Evolutionary conservation across 1,139 yeast genomes (phyloP).

Genomic region (Sugiyamaella novakii): DNA sequence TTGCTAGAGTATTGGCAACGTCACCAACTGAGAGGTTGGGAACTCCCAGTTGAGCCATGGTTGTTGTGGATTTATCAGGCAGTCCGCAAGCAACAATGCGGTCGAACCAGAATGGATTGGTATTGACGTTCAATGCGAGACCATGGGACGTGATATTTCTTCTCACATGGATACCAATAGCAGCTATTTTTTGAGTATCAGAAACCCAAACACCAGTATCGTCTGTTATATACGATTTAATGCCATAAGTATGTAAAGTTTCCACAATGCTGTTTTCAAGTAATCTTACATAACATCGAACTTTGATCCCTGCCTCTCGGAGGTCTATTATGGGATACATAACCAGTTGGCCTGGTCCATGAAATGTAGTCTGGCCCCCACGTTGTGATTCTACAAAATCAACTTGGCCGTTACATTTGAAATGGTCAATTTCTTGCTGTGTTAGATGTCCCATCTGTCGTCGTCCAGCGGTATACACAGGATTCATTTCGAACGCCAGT

Average conservation of each 20-base stretch:
- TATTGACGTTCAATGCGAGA: slow-evolving; percentile 73
- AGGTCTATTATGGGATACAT: slow-evolving; percentile 82
- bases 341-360: slow-evolving; percentile 93
- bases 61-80: slow-evolving; percentile 59
- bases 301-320: slow-evolving; percentile 59
- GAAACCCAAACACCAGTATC: slow-evolving; percentile 84
- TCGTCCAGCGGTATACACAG: slow-evolving; percentile 88
- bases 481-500: slow-evolving; percentile 77
- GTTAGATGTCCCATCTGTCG: slow-evolving; percentile 59
- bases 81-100: slow-evolving; percentile 84
- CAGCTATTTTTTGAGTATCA: slow-evolving; percentile 70
- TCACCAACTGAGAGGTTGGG: slow-evolving; percentile 42
- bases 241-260: slow-evolving; percentile 49
- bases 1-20: slow-evolving; percentile 55
- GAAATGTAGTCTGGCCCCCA: slow-evolving; percentile 98
- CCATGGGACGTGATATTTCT: slow-evolving; percentile 90
- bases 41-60: slow-evolving; percentile 42
- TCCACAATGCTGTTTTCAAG: slow-evolving; percentile 66
- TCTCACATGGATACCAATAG: slow-evolving; percentile 86
- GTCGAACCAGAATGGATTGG: slow-evolving; percentile 73
- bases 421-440: slow-evolving; percentile 39
- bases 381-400: slow-evolving; percentile 74
- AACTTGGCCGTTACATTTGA: slow-evolving; percentile 42
- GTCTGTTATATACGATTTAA: slow-evolving; percentile 57
- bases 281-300: slow-evolving; percentile 73